These are phyloP conservation scores for Vanilla planifolia DNA, from an alignment of 106 monocot species.

Conservation along the genomic window DNA sequence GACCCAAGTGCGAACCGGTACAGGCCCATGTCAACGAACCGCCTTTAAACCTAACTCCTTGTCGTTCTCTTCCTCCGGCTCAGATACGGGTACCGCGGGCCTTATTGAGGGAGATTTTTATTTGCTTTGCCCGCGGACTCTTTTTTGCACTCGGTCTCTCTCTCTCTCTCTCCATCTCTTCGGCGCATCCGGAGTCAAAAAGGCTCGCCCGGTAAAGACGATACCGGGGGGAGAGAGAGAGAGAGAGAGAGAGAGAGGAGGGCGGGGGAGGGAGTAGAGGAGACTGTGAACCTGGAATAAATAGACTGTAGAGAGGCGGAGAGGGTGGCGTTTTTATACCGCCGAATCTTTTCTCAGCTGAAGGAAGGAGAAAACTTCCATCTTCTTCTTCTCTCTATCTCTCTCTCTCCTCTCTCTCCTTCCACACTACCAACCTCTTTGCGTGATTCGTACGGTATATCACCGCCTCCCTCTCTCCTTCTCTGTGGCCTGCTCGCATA, in stretches of 20 bases:
- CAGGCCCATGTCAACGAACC: too few relatives aligned
- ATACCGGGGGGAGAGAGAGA: slow-evolving; percentile 10
- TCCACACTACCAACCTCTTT: too few relatives aligned
- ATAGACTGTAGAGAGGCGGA: slow-evolving; percentile 17
- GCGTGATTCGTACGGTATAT: slow-evolving; percentile 70
- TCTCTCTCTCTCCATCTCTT: background rate
- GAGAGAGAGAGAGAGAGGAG: background rate
- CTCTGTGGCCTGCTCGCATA: slow-evolving; percentile 6
- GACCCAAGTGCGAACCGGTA: too few relatives aligned
- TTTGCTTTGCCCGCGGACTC: slow-evolving; percentile 1
- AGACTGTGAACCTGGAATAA: background rate
- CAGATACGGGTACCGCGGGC: too few relatives aligned
- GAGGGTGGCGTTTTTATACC: slow-evolving; percentile 85
- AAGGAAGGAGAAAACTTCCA: background rate
- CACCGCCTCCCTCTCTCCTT: slow-evolving; percentile 56
- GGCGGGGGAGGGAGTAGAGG: background rate
- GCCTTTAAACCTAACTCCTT: too few relatives aligned
- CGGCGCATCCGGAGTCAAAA: background rate
- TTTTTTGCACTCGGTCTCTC: slow-evolving; percentile 5
- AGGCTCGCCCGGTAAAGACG: background rate
- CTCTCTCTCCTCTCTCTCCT: background rate
- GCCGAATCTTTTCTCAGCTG: slow-evolving; percentile 35
- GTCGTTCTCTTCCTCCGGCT: too few relatives aligned
- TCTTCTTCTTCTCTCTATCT: too few relatives aligned
- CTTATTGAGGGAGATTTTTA: too few relatives aligned